Evolutionary conservation across 1,139 yeast genomes (phyloP).

Genomic region (Blastobotrys serpentis): DNA sequence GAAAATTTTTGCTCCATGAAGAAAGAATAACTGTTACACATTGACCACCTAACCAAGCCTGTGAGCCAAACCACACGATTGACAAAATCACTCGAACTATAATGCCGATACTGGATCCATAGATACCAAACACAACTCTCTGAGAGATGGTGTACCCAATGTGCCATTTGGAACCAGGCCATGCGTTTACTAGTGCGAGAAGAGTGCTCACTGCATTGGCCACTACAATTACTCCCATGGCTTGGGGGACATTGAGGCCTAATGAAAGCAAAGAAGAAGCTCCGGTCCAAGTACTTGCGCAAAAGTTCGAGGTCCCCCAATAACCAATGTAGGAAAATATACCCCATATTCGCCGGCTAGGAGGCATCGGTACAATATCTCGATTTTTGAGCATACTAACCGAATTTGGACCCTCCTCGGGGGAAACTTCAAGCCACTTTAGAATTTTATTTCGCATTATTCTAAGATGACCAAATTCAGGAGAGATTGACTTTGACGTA

Average conservation of each 20-base stretch:
- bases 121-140: conserved; percentile 34
- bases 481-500: too few relatives aligned
- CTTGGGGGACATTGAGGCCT: conserved; percentile 37
- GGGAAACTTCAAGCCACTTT: conserved; percentile 21
- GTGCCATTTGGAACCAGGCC: conserved; percentile 35
- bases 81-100: conserved; percentile 31
- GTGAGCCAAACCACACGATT: conserved; percentile 37
- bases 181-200: conserved; percentile 30
- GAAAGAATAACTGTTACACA: conserved; percentile 33
- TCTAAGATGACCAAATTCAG: too few relatives aligned
- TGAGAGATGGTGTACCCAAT: conserved; percentile 36
- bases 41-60: conserved; percentile 35
- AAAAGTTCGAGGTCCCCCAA: conserved; percentile 28
- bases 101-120: conserved; percentile 33
- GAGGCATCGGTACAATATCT: conserved; percentile 33
- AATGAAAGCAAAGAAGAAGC: conserved; percentile 31
- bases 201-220: conserved; percentile 27
- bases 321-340: conserved; percentile 24
- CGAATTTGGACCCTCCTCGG: conserved; percentile 17
- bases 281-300: conserved; percentile 30
- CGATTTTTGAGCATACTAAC: conserved; percentile 16
- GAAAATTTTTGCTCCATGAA: conserved; percentile 31
- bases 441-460: background rate
- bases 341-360: conserved; percentile 31
- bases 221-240: conserved; percentile 40